Base-by-base conservation (phyloP, 1,284 basidiomycete species). In the Papiliotrema laurentii region DNA sequence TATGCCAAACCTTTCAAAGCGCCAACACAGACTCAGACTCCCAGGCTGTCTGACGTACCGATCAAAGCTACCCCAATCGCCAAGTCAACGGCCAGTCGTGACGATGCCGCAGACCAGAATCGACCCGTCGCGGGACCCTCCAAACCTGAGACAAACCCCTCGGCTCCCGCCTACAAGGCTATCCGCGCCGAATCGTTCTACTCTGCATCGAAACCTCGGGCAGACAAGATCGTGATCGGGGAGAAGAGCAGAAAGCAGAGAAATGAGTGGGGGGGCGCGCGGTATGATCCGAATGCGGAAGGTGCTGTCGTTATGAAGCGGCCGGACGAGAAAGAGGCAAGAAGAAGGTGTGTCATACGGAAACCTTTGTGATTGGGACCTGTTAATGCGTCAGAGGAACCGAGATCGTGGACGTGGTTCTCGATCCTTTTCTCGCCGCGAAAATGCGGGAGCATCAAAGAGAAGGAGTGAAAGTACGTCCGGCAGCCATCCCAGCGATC, bases 381-480 rank as follows among this genome's bases (percentile, higher is more conserved):
- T 9, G 22, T 27, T 39, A 36, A 46, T 13, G n/a, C 47, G 51
- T 40, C 16, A 75, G 72, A 34, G 47, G 48, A 0, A 55, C 62
- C 1, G 62, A 65, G 0, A 69, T 91, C 19, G 80, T 92, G 13
- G 85, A 89, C 45, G 92, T 98, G 10, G 93, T 98, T 1, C 71
- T 99, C n/a, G 93, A 98, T 67, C 94, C 94, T 0, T 74, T 86
- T n/a, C 71, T 99, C 16, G 76, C 82, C 1, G 79, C 81, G 42
- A 80, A 82, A 47, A 80, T 98, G 70, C 80, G 94, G 39, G 83
- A 87, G 2, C 96, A 99, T 75, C 96, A 99, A 68, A 78, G 82
- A 43, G 89, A 96, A 77, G 93, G 93, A 80, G 63, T 74, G 31
- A 69, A 71, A 50, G 69, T 68, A 38, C 52, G 66, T 50, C 24